Percentiles rank a stretch among this genome's conserved stretches.
phyloP scores from a whole-genome alignment of 2,329 filamentous ascomycete genomes.

The Orbilia oligospora region DNA sequence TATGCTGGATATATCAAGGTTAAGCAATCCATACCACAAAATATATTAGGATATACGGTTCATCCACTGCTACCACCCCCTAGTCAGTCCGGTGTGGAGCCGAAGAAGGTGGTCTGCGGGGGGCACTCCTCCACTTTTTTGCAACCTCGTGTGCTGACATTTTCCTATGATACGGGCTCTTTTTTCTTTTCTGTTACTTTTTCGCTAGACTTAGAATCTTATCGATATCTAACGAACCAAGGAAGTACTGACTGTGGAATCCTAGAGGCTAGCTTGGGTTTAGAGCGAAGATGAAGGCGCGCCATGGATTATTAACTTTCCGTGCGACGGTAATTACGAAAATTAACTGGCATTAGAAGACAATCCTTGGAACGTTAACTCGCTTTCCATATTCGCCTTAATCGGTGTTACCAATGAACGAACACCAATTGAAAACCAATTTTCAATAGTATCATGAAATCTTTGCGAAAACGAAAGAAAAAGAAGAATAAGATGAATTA shows the following conservation, averaged over 20 bases:
- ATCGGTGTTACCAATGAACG: background rate
- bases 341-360: no score
- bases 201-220: conserved; percentile 13
- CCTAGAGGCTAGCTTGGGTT: background rate
- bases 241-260: background rate
- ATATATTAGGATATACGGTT: conserved; percentile 35
- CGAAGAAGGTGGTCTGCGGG: background rate
- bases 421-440: background rate
- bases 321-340: background rate
- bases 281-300: conserved; percentile 13
- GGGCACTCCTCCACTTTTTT: conserved; percentile 52
- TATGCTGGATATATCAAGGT: conserved; percentile 2
- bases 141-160: conserved; percentile 17
- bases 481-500: no score
- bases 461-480: background rate
- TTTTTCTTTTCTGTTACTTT: background rate
- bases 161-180: background rate
- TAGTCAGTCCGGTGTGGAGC: conserved; percentile 37
- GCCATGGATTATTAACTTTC: conserved; percentile 13
- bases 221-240: conserved; percentile 32
- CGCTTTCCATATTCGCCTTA: background rate
- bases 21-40: background rate
- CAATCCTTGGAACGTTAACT: background rate
- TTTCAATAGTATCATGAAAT: background rate
- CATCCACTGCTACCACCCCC: background rate